These are phyloP conservation scores for Chalciporus pseudorubinellus DNA, from an alignment of 768 basidiomycete species.

Conservation along the genomic window DNA sequence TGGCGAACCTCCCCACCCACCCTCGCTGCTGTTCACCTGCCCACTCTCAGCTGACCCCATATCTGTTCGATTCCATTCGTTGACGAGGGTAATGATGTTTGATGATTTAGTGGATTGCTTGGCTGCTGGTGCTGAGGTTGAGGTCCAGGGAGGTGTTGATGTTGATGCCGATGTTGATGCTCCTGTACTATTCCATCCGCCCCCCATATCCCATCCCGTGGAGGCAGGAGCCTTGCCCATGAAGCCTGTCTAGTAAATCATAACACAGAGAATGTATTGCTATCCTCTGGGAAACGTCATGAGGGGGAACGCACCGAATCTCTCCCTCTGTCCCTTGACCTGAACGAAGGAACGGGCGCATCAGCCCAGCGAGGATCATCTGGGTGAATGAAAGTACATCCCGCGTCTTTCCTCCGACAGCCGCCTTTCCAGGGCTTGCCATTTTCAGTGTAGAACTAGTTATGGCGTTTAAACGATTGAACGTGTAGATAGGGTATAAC, in stretches of 20 bases:
- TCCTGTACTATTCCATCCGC: conserved; percentile 8
- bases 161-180: not conserved
- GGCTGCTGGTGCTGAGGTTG: not conserved
- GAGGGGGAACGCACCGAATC: conserved; percentile 15
- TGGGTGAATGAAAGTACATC: conserved; percentile 34
- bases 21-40: not conserved
- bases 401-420: conserved; percentile 19
- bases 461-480: not conserved
- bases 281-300: too few species aligned
- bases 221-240: not conserved
- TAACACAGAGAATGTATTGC: not conserved
- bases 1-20: conserved; percentile 5
- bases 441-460: conserved; percentile 30
- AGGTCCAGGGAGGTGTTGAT: conserved; percentile 1
- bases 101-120: not conserved
- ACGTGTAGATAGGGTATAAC: conserved; percentile 9
- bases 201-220: conserved; percentile 7
- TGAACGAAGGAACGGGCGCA: conserved; percentile 13
- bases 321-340: conserved; percentile 14
- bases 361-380: conserved; percentile 21
- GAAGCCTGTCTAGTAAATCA: conserved; percentile 9
- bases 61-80: conserved; percentile 1
- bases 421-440: conserved; percentile 28
- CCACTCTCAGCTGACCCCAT: not conserved
- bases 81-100: not conserved